Base-by-base conservation (phyloP, 352 stramenopile species). In the Globisporangium parvum region DNA sequence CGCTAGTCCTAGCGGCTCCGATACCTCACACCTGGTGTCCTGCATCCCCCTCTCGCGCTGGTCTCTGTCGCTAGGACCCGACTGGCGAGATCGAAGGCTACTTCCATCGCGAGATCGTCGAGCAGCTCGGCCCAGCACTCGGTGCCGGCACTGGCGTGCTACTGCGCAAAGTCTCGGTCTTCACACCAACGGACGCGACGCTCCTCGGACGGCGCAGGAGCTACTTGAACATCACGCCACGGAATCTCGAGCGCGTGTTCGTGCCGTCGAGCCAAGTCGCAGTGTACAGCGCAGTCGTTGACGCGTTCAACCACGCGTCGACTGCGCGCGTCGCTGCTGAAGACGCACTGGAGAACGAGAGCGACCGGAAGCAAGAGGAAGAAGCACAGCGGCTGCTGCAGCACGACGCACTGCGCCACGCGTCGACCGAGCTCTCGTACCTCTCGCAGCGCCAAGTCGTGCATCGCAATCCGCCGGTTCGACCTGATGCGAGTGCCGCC, bases 391-490 rank as follows among this genome's bases (percentile, higher is more conserved):
- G 74, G 40, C 50, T 82, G 21, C 51, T 84, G n/a, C 67, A 75
- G 39, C 69, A 73, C 23, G 73, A 71, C 24, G 73, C 73, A 18
- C 57, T 88, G 6, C 66, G 78, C 17, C 66, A 83, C 39, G 82
- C 78, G 8, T 85, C 82, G 17, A 83, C 78, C 0, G 82, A 93
- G 53, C 51, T 93, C 33, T 82, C 71, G 14, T 87, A 84, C 48
- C 78, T 93, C 44, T 91, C 82, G 1, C 82, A 93, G 54, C 72
- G 80, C 9, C 82, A 91, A 59, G 82, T 93, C 4, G 77, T 93
- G 20, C 76, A 90, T 53, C 77, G 80, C 3, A 75, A 91, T 50
- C 77, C 79, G 24, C 80, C 80, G 3, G 79, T 82, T 17, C 70
- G 77, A 11, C 51, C 55, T 35, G 54, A 55, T 24, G 47, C 40